A percentile compares a stretch with the other conserved stretches of the same genome.
Evolutionary conservation across 148 eudicot species (phyloP).

Genomic region (Rhododendron henanense): DNA sequence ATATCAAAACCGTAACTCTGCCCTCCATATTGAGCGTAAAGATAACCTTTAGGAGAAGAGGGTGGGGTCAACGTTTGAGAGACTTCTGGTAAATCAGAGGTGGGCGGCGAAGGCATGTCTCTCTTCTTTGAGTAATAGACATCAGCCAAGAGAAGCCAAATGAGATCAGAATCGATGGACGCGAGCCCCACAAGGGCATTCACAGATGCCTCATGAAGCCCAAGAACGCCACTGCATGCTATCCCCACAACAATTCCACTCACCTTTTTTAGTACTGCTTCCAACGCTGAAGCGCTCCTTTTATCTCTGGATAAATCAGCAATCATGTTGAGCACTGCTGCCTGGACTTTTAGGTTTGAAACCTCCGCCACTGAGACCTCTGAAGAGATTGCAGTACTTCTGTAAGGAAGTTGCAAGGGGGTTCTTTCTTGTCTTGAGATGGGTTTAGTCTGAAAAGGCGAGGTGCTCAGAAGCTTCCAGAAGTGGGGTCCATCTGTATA

Average conservation of each 20-base stretch:
- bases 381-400: slow-evolving; percentile 40
- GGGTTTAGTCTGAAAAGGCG: slow-evolving; percentile 62
- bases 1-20: slow-evolving; percentile 84
- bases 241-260: slow-evolving; percentile 79
- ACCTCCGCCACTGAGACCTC: slow-evolving; percentile 60
- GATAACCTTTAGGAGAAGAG: slow-evolving; percentile 44
- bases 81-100: slow-evolving; percentile 44
- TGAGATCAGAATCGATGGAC: slow-evolving; percentile 72
- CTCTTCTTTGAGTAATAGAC: slow-evolving; percentile 64
- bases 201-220: slow-evolving; percentile 63
- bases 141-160: slow-evolving; percentile 90
- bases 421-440: slow-evolving; percentile 43
- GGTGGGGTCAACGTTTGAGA: slow-evolving; percentile 56
- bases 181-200: slow-evolving; percentile 74
- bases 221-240: slow-evolving; percentile 76
- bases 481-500: slow-evolving; percentile 64
- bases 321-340: slow-evolving; percentile 76
- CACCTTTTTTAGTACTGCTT: slow-evolving; percentile 69
- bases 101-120: slow-evolving; percentile 35
- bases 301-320: slow-evolving; percentile 61
- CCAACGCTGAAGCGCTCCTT: slow-evolving; percentile 70
- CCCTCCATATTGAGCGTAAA: slow-evolving; percentile 81
- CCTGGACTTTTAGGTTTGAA: slow-evolving; percentile 72
- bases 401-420: slow-evolving; percentile 76
- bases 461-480: slow-evolving; percentile 75